These are phyloP conservation scores for Corchorus capsularis DNA, from an alignment of 345 rosid species.

Conservation along the genomic window DNA sequence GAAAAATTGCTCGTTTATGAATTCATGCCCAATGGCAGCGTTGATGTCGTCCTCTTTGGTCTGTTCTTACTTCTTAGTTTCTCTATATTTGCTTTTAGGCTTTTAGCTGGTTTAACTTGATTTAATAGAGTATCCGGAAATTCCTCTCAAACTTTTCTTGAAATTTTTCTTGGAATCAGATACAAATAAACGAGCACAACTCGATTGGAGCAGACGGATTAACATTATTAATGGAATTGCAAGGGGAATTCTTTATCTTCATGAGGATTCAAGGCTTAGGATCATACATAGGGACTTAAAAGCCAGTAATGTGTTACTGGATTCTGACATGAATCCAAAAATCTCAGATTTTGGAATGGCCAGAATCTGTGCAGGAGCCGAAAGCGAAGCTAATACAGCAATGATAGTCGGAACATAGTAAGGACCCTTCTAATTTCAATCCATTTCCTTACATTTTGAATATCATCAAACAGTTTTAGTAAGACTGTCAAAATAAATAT, in stretches of 20 bases:
- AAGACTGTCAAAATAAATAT: too few species aligned
- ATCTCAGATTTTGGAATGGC: constrained; percentile 56
- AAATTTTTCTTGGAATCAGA: constrained; percentile 22
- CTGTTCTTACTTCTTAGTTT: not conserved
- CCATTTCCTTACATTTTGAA: too few species aligned
- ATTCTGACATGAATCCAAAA: constrained; percentile 47
- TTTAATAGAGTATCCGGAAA: too few species aligned
- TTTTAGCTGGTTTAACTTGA: not conserved
- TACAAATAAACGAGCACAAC: constrained; percentile 27
- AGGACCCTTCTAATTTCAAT: constrained; percentile 6
- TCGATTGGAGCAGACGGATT: constrained; percentile 39
- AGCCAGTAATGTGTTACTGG: constrained; percentile 46
- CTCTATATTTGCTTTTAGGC: not conserved
- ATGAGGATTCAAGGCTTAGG: constrained; percentile 51
- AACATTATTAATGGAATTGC: constrained; percentile 43
- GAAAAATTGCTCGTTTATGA: constrained; percentile 57
- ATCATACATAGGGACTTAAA: constrained; percentile 32
- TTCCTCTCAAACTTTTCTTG: not conserved
- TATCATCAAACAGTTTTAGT: too few species aligned
- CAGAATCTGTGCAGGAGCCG: constrained; percentile 44
- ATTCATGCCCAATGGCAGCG: constrained; percentile 58
- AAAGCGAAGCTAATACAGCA: constrained; percentile 44
- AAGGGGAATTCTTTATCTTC: constrained; percentile 46
- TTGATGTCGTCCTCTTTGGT: constrained; percentile 49
- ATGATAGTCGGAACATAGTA: constrained; percentile 52